These are phyloP conservation scores for Grigorovia jiainica DNA, from an alignment of 805 yeast species.

Conservation along the genomic window DNA sequence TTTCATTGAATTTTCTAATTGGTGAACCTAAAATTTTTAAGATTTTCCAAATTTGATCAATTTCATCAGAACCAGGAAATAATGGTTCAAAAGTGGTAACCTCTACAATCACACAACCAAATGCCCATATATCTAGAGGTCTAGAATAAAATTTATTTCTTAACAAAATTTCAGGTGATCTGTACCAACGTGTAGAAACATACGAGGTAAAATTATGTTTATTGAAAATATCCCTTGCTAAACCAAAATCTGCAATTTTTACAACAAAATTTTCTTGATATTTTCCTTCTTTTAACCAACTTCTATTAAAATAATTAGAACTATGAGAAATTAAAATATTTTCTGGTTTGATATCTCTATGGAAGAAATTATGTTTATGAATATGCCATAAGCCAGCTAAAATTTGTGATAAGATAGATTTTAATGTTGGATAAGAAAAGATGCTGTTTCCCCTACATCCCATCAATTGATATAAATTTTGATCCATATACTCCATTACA, in stretches of 20 bases:
- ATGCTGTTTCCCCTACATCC: slow-evolving; percentile 43
- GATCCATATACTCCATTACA: slow-evolving; percentile 83
- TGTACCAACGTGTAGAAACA: slow-evolving; percentile 79
- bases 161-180: slow-evolving; percentile 72
- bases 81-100: slow-evolving; percentile 64
- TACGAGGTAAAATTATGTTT: slow-evolving; percentile 57
- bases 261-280: slow-evolving; percentile 42
- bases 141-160: slow-evolving; percentile 52
- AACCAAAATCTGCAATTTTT: slow-evolving; percentile 73
- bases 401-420: slow-evolving; percentile 61
- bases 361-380: slow-evolving; percentile 52
- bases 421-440: slow-evolving; percentile 51
- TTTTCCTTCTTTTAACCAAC: slow-evolving; percentile 18
- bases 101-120: slow-evolving; percentile 71
- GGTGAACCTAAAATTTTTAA: slow-evolving; percentile 72
- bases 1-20: slow-evolving; percentile 18
- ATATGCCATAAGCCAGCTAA: slow-evolving; percentile 75
- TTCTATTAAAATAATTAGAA: slow-evolving; percentile 39
- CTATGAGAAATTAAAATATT: slow-evolving; percentile 67
- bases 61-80: slow-evolving; percentile 73
- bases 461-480: slow-evolving; percentile 71
- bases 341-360: slow-evolving; percentile 91
- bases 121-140: slow-evolving; percentile 81
- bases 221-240: slow-evolving; percentile 53
- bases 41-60: slow-evolving; percentile 69